Evolutionary conservation across 495 filamentous ascomycete genomes (phyloP), one percentile per base, ranked within the genome.

Genomic region (Astrocystis sublimbata): DNA sequence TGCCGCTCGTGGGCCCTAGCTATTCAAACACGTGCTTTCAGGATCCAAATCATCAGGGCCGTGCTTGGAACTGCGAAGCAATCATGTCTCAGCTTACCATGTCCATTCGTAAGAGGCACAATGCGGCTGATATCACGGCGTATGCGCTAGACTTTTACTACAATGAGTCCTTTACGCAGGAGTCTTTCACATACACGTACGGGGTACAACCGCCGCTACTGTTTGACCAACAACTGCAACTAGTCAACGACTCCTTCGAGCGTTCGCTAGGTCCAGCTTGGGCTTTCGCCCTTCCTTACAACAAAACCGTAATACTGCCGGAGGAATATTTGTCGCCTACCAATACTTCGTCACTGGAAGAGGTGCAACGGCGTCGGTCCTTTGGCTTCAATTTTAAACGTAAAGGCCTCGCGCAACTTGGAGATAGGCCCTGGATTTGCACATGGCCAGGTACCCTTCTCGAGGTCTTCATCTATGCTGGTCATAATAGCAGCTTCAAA

Each of bases 341-440:
- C 6, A 21, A 45, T 35, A 53, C 41, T 35, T 57, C 54, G 21
- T 30, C 63, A 43, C 33, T 62, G 7, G 49, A 43, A 57, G 5
- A 63, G 61, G 41, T 62, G 5, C 63, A 52, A 15, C 52, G 55
- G 40, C 62, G 63, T 19, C 66, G 71, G 41, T 36, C 65, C 33
- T 69, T 61, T 31, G 65, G 66, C 15, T 56, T 58, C 4, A 72
- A 75, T 46, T 76, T 77, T 54, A 78, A 74, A 35, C 60, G 51
- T 41, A 86, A 82, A 60, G 67, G 81, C 17, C 65, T 79, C 40
- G 84, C 85, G 3, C 65, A 81, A 53, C 74, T 78, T 2, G 86
- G 86, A 0, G 88, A 93, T 36, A 85, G 82, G 53, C 88, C 91
- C 2, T 97, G 92, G 92, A 86, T 91, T 65, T 97, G 93, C 72